phyloP scores from a whole-genome alignment of 768 basidiomycete species.

The Boletus rex-veris region DNA sequence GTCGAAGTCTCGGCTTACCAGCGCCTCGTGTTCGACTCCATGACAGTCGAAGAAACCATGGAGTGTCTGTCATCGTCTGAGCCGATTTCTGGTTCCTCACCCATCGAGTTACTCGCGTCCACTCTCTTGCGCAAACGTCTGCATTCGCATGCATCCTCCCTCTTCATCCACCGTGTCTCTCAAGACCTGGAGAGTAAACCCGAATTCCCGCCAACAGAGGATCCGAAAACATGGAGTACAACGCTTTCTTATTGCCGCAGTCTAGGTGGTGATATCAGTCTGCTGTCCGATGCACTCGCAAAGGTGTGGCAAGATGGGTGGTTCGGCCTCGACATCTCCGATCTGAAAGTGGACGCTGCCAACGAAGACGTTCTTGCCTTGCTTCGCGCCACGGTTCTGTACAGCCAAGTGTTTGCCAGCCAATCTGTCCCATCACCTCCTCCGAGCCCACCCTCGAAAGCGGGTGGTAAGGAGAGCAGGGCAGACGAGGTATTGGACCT shows the following conservation, averaged over 20 bases:
- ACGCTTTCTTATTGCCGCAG: constrained; percentile 59
- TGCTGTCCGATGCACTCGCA: constrained; percentile 55
- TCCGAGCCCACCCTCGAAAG: constrained; percentile 45
- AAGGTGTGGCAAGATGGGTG: constrained; percentile 47
- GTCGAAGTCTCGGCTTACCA: constrained; percentile 44
- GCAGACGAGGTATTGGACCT: constrained; percentile 44
- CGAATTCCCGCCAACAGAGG: constrained; percentile 20
- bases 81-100: constrained; percentile 24
- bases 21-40: constrained; percentile 48
- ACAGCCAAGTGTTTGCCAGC: constrained; percentile 54
- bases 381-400: constrained; percentile 57
- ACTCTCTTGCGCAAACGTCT: constrained; percentile 50
- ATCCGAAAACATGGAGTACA: constrained; percentile 38
- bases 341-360: constrained; percentile 26
- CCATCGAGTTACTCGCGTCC: constrained; percentile 50
- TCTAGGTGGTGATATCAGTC: constrained; percentile 55
- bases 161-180: constrained; percentile 52
- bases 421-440: constrained; percentile 53
- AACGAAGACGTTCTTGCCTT: constrained; percentile 52
- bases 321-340: constrained; percentile 26
- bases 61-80: constrained; percentile 31
- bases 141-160: constrained; percentile 45
- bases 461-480: not conserved
- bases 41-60: constrained; percentile 54
- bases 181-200: constrained; percentile 14